Evolutionary conservation across 1,284 basidiomycete species (phyloP).

Genomic region (Takashimella koratensis): DNA sequence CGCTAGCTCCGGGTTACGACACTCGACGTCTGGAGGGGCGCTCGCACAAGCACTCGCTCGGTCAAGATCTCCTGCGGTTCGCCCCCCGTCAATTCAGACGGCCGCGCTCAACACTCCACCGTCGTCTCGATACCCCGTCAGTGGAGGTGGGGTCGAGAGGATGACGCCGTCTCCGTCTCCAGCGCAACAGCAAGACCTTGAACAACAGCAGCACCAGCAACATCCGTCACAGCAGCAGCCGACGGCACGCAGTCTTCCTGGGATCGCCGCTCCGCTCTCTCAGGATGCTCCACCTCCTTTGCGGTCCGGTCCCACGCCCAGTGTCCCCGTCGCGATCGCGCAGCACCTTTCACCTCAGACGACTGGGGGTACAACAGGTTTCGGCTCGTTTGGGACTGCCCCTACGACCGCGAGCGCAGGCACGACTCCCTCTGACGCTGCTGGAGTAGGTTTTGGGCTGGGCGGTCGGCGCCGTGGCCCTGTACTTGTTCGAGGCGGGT

Average conservation of each 20-base stretch:
- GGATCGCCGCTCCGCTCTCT: constrained; percentile 9
- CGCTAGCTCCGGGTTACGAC: neutral
- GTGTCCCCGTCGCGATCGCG: neutral
- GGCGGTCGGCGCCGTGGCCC: constrained; percentile 31
- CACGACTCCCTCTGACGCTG: constrained; percentile 1
- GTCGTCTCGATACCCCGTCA: neutral
- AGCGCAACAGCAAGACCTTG: neutral
- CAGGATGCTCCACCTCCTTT: constrained; percentile 15
- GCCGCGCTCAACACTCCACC: neutral
- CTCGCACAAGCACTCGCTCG: neutral
- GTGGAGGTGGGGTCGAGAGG: neutral
- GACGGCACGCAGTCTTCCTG: constrained; percentile 27
- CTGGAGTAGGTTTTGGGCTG: neutral
- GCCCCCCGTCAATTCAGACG: neutral
- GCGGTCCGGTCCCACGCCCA: constrained; percentile 4
- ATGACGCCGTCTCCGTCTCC: neutral
- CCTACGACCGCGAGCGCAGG: constrained; percentile 4
- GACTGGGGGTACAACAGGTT: constrained; percentile 19
- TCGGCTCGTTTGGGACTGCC: neutral
- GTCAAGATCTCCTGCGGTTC: neutral
- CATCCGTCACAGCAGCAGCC: neutral
- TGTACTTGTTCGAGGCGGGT: constrained; percentile 47
- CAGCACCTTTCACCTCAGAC: constrained; percentile 30
- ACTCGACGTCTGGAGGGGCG: neutral
- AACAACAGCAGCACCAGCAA: neutral